phyloP scores from a whole-genome alignment of 768 basidiomycete genomes.

The Mycena leptocephala region DNA sequence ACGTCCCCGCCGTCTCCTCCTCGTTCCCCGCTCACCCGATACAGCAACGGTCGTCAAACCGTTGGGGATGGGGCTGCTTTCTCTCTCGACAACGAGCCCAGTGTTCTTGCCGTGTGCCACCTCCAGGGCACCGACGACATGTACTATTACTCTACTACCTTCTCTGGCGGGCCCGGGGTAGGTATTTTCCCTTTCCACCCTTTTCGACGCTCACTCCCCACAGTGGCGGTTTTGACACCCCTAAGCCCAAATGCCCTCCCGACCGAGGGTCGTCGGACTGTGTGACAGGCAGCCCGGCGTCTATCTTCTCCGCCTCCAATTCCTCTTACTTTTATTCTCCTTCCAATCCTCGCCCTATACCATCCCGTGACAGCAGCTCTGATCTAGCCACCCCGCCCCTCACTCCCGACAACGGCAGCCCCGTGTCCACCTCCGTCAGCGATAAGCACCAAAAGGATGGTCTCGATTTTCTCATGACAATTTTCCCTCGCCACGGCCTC shows the following conservation, averaged over 20 bases:
- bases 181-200: conserved; percentile 44
- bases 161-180: conserved; percentile 95
- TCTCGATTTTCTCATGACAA: conserved; percentile 82
- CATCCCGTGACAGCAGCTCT: conserved; percentile 60
- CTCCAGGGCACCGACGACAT: conserved; percentile 85
- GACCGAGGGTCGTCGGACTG: conserved; percentile 95
- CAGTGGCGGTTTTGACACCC: conserved; percentile 98
- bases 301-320: conserved; percentile 56
- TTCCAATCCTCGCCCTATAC: conserved; percentile 43
- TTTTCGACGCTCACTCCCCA: conserved; percentile 21
- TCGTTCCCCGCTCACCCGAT: neutral
- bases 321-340: conserved; percentile 36
- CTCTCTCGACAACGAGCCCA: conserved; percentile 83
- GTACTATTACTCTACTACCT: conserved; percentile 94
- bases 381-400: conserved; percentile 75
- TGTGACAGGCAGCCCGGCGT: conserved; percentile 95
- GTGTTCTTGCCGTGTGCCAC: conserved; percentile 90
- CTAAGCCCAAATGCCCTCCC: conserved; percentile 94
- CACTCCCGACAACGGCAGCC: conserved; percentile 80
- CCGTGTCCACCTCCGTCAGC: conserved; percentile 58
- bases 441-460: conserved; percentile 71
- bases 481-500: conserved; percentile 84
- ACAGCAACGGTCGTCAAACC: conserved; percentile 95
- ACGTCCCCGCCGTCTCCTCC: conserved; percentile 51
- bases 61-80: conserved; percentile 96